phyloP scores from a whole-genome alignment of 352 stramenopile species.

The Aphanomyces invadans region DNA sequence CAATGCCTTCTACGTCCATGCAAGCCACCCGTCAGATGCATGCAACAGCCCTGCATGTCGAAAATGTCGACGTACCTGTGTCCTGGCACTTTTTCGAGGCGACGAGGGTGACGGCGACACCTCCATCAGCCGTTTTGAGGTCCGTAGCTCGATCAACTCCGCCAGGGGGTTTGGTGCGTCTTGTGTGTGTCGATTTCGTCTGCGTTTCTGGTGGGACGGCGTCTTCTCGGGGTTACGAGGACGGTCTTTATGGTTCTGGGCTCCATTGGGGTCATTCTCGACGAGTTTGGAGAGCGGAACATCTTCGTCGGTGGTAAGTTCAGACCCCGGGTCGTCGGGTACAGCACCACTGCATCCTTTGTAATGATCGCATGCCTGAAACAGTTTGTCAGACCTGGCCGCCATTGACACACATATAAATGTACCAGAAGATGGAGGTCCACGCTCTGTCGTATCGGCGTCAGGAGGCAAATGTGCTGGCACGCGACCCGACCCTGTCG shows the following conservation, averaged over 20 bases:
- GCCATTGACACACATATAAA: not conserved
- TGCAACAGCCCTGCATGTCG: no score
- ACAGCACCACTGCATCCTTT: not conserved
- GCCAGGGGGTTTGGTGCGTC: no score
- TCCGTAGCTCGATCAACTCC: not conserved
- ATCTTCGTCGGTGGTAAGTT: not conserved
- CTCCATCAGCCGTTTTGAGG: not conserved
- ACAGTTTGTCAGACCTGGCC: not conserved
- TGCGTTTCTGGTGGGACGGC: no score
- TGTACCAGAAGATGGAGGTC: constrained; percentile 18
- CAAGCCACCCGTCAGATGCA: no score
- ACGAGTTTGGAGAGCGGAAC: not conserved
- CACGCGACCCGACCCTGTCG: not conserved
- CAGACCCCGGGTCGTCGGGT: not conserved
- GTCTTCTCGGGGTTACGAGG: no score
- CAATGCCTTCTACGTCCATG: not conserved
- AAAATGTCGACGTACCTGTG: no score
- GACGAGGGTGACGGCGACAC: not conserved
- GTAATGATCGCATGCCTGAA: constrained; percentile 17
- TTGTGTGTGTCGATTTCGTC: no score
- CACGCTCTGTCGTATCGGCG: constrained; percentile 1
- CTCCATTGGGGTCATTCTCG: not conserved
- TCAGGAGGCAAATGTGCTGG: constrained; percentile 15
- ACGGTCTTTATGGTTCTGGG: no score
- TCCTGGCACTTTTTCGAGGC: not conserved